phyloP scores from a whole-genome alignment of 495 filamentous ascomycete genomes.

The Aspergillus baeticus region DNA sequence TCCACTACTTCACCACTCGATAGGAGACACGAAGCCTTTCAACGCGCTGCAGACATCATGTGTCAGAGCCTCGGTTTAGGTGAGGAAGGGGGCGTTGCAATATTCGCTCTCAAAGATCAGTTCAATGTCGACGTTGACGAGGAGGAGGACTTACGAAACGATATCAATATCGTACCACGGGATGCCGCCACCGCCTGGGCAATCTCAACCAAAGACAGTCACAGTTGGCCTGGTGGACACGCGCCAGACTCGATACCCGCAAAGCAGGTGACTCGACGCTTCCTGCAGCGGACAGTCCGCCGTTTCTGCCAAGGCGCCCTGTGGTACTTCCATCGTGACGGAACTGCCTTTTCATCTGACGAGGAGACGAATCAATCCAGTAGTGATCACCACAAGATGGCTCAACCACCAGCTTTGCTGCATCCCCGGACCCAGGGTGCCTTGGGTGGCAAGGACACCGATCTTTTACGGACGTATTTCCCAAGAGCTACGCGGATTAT shows the following conservation, averaged over 20 bases:
- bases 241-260: background rate
- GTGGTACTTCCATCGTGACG: constrained; percentile 22
- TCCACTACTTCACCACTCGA: too few species aligned
- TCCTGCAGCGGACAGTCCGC: constrained; percentile 16
- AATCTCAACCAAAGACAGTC: too few species aligned
- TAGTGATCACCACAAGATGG: background rate
- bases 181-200: too few species aligned
- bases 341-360: constrained; percentile 10
- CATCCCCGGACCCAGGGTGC: background rate
- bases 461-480: constrained; percentile 26
- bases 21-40: too few species aligned
- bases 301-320: constrained; percentile 14
- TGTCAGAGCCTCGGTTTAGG: constrained; percentile 43
- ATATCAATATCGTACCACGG: too few species aligned
- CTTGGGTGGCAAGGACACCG: constrained; percentile 17
- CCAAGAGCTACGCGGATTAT: constrained; percentile 27
- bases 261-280: constrained; percentile 10
- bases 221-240: background rate
- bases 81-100: constrained; percentile 39
- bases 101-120: constrained; percentile 24
- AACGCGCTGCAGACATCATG: too few species aligned
- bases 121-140: background rate
- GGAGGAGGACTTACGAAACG: too few species aligned
- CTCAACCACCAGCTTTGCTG: background rate
- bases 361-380: constrained; percentile 7